phyloP scores from a whole-genome alignment of 2,329 filamentous ascomycete genomes.

The Talaromyces sp. region DNA sequence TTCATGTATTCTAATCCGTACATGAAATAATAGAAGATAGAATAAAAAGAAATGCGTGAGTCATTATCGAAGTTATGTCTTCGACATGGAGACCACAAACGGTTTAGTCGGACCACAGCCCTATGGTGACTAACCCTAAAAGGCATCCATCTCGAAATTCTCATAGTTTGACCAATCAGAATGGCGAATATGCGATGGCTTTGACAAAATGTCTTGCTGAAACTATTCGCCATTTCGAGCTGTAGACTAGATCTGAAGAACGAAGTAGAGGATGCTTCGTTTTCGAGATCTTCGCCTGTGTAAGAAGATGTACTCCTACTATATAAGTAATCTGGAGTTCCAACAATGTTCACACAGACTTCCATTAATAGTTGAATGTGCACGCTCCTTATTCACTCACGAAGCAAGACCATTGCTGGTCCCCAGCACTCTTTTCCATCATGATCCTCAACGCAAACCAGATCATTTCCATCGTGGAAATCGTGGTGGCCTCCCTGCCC shows the following conservation, averaged over 20 bases:
- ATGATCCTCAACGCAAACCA: not conserved
- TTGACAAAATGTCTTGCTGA: not conserved
- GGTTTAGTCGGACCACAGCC: not conserved
- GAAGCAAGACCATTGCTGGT: no score
- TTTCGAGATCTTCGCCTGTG: no score
- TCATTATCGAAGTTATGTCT: not conserved
- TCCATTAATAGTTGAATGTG: not conserved
- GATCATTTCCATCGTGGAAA: not conserved
- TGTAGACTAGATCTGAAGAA: not conserved
- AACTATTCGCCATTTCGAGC: not conserved
- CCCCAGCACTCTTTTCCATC: no score
- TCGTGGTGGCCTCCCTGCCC: slow-evolving; percentile 3
- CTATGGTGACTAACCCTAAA: not conserved
- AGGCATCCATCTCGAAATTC: not conserved
- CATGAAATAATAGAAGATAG: not conserved
- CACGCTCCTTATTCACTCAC: not conserved
- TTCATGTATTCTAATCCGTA: not conserved
- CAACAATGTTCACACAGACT: not conserved
- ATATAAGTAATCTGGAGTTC: not conserved
- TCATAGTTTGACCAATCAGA: not conserved
- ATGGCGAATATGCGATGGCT: not conserved
- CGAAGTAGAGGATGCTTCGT: no score
- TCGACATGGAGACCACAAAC: not conserved
- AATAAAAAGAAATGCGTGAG: not conserved
- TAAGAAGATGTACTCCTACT: no score